Evolutionary conservation across 441 rosid species (phyloP).

Genomic region (Gossypium laxum): DNA sequence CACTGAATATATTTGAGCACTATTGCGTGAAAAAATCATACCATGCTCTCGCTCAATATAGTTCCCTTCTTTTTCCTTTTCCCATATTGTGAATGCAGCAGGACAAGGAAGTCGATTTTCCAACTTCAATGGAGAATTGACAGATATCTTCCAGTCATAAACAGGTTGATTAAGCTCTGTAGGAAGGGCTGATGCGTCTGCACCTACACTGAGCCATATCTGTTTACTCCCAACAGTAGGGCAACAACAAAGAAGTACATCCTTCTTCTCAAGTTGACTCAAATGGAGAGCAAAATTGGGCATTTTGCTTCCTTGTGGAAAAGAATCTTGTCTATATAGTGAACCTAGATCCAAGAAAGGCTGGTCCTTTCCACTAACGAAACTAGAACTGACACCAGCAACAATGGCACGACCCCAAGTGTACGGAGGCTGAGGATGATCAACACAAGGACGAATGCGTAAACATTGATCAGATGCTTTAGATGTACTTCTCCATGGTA

Average conservation of each 20-base stretch:
- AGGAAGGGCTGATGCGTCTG: slow-evolving; percentile 84
- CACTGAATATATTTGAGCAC: slow-evolving; percentile 59
- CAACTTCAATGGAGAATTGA: slow-evolving; percentile 78
- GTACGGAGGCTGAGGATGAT: slow-evolving; percentile 39
- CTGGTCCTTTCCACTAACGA: slow-evolving; percentile 57
- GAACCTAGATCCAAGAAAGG: slow-evolving; percentile 60
- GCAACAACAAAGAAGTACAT: slow-evolving; percentile 61
- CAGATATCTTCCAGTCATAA: slow-evolving; percentile 90
- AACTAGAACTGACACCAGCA: slow-evolving; percentile 55
- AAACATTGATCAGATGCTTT: slow-evolving; percentile 58
- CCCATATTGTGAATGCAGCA: slow-evolving; percentile 82
- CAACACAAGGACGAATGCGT: slow-evolving; percentile 61
- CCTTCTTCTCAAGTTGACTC: slow-evolving; percentile 88
- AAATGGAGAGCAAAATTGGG: slow-evolving; percentile 49
- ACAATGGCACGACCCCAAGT: slow-evolving; percentile 55
- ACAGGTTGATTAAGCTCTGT: slow-evolving; percentile 88
- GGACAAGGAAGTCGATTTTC: slow-evolving; percentile 94
- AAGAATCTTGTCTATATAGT: slow-evolving; percentile 49
- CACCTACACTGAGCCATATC: slow-evolving; percentile 79
- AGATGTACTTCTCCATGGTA: slow-evolving; percentile 82
- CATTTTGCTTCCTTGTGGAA: slow-evolving; percentile 50
- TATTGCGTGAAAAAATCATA: slow-evolving; percentile 49
- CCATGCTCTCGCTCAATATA: slow-evolving; percentile 62
- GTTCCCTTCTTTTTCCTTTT: slow-evolving; percentile 68
- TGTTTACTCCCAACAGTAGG: slow-evolving; percentile 51